Conservation (phyloP, 2,329 filamentous ascomycete species). For the Claviceps spartinae region DNA sequence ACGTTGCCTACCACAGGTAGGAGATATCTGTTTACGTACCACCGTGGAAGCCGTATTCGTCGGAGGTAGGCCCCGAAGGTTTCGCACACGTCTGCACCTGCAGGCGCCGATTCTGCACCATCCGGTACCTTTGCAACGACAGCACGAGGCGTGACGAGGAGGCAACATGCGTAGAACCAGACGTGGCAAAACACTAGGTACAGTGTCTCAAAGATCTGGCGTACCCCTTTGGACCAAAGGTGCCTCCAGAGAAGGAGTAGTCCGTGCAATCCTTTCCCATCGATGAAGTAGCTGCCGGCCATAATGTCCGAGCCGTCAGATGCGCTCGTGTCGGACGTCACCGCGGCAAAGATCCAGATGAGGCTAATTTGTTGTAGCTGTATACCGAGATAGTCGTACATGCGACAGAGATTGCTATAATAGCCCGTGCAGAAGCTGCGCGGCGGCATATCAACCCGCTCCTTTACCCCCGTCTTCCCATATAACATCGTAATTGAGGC, state of each 20-base stretch:
- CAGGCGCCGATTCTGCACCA: neutral
- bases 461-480: conserved; percentile 14
- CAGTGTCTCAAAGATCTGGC: conserved; percentile 28
- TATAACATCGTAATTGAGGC: conserved; percentile 24
- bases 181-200: conserved; percentile 34
- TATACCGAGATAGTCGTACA: conserved; percentile 42
- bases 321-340: conserved; percentile 8
- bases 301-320: conserved; percentile 8
- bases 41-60: conserved; percentile 34
- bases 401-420: conserved; percentile 38
- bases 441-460: conserved; percentile 27
- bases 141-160: conserved; percentile 26
- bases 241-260: conserved; percentile 29
- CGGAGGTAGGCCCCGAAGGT: conserved; percentile 23
- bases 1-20: conserved; percentile 41
- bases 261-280: conserved; percentile 40
- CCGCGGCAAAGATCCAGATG: conserved; percentile 36
- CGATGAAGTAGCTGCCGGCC: conserved; percentile 32
- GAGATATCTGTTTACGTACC: conserved; percentile 35
- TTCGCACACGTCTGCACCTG: neutral
- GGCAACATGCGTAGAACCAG: conserved; percentile 41
- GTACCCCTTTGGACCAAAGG: conserved; percentile 18
- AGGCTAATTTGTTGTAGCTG: conserved; percentile 36
- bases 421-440: conserved; percentile 28
- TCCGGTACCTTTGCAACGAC: neutral